Base-by-base conservation (phyloP, 805 yeast species). In the Wickerhamiella siamensis region DNA sequence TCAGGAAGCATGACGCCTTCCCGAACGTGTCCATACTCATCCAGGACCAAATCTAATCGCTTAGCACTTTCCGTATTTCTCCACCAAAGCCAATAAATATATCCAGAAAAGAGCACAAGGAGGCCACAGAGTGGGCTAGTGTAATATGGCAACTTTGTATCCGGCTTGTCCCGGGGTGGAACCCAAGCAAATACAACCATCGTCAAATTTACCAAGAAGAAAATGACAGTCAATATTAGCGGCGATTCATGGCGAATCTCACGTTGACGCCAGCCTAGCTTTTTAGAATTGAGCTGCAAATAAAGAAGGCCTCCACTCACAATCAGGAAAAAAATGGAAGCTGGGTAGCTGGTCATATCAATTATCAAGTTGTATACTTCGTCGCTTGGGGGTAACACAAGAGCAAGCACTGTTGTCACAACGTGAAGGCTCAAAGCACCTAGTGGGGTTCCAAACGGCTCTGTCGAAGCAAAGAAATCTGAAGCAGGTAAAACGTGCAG, bases 361-460 rank as follows among this genome's bases (percentile, higher is more conserved):
- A 77, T 73, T 12, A 76, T 70, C 47, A 77, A 71, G 52, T 75
- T 76, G 56, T 75, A 77, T 21, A 76, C 75, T 38, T 74, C 76
- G 4, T 77, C 70, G 16, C 77, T 71, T 5, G 82, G 82, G 2
- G 82, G 82, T 0, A 67, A 62, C 3, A 74, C 58, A 21, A 77
- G 58, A 1, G 75, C 70, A 2, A 72, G 36, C 3, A 72, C 72
- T 0, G 79, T 71, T 43, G 76, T 63, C 18, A 65, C 46, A 72
- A 79, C 74, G 52, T 76, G 82, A 31, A 75, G 55, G 2, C 63
- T 33, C 26, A 76, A 60, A 1, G 78, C 71, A 41, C 69, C 60
- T 4, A 56, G 46, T 0, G 69, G 69, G 2, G 68, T 54, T 18
- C 54, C 57, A 46, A 55, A 58, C 2, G 62, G 60, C 37, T 59